phyloP scores from a whole-genome alignment of 179 eudicot species.

The Pouteria campechiana region DNA sequence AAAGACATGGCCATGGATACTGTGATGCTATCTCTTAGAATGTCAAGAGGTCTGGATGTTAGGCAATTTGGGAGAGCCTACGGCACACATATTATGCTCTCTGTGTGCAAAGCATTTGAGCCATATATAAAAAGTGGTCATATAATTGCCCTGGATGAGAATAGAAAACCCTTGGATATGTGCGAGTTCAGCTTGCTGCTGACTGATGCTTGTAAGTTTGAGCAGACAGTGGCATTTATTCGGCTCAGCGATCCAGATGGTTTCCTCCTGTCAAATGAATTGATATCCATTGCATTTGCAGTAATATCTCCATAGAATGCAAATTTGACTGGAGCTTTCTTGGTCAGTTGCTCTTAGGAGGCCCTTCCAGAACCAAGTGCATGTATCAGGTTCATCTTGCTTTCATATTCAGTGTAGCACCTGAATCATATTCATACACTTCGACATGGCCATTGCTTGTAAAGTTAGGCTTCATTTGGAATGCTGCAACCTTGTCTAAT shows the following conservation, averaged over 20 bases:
- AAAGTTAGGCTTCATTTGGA: too few species aligned
- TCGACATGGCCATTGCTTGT: too few species aligned
- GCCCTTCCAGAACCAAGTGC: too few species aligned
- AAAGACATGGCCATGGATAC: constrained; percentile 70
- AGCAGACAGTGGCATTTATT: constrained; percentile 34
- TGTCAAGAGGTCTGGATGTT: constrained; percentile 64
- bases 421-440: too few species aligned
- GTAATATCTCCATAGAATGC: constrained; percentile 39
- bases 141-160: constrained; percentile 48
- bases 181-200: constrained; percentile 31
- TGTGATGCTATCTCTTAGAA: constrained; percentile 85
- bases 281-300: constrained; percentile 73
- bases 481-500: too few species aligned
- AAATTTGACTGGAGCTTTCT: too few species aligned
- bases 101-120: constrained; percentile 41
- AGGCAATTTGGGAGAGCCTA: constrained; percentile 40
- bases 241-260: constrained; percentile 95
- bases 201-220: constrained; percentile 13
- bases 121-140: constrained; percentile 80
- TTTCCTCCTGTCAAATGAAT: constrained; percentile 78
- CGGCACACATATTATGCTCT: constrained; percentile 36
- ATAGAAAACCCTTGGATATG: constrained; percentile 28
- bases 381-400: too few species aligned
- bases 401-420: too few species aligned
- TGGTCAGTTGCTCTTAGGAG: too few species aligned